phyloP scores from a whole-genome alignment of 305 asterid species.

The Fraxinus platypoda region DNA sequence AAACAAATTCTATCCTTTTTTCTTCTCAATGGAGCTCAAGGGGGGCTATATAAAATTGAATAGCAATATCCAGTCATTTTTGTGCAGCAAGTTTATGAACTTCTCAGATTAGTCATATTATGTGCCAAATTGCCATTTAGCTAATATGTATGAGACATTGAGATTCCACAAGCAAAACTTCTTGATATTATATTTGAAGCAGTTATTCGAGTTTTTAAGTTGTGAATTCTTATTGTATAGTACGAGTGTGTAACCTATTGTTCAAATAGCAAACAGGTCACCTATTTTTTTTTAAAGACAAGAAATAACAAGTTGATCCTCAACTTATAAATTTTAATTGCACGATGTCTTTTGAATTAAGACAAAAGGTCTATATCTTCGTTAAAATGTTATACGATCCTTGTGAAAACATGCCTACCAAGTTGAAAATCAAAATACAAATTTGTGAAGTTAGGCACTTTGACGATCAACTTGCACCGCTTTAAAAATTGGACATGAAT shows the following conservation, averaged over 20 bases:
- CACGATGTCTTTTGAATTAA: neutral
- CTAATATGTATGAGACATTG: no score
- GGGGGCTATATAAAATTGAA: no score
- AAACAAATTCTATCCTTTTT: no score
- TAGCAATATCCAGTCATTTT: no score
- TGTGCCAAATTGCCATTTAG: no score
- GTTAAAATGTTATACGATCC: neutral
- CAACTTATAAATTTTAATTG: neutral
- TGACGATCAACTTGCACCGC: neutral
- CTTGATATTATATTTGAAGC: neutral
- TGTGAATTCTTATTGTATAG: neutral
- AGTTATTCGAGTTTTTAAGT: neutral
- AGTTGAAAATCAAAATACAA: neutral
- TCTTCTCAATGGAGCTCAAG: no score
- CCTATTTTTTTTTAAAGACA: neutral
- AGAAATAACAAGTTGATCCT: neutral
- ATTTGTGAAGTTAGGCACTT: neutral
- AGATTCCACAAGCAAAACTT: neutral
- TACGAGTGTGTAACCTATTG: neutral
- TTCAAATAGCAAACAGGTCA: neutral
- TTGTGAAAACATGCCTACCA: neutral
- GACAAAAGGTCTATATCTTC: neutral
- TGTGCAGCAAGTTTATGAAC: no score
- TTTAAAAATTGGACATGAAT: neutral
- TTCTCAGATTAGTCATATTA: no score